A percentile compares a stretch with the other conserved stretches of the same genome.
Evolutionary conservation across 371 early-diverging fungal species (phyloP).

Genomic region (Pancytospora philotis): DNA sequence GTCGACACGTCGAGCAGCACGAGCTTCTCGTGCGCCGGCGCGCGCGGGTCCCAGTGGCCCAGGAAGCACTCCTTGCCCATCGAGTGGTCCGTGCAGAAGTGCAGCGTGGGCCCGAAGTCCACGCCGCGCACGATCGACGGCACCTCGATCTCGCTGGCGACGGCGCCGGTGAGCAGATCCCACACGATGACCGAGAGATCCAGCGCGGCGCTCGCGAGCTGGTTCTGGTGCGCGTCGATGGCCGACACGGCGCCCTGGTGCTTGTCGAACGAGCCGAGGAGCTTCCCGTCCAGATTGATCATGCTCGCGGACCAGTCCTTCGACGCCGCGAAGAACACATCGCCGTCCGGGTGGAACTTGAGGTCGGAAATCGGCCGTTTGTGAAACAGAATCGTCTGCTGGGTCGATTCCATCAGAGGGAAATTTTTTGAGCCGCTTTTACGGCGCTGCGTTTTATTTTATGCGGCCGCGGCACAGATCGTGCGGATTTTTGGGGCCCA

Average conservation of each 20-base stretch:
- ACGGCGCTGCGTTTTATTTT: no score
- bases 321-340: conserved; percentile 84
- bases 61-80: conserved; percentile 78
- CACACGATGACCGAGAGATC: conserved; percentile 83
- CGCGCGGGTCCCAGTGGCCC: conserved; percentile 67
- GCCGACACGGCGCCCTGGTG: conserved; percentile 87
- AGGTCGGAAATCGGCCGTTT: conserved; percentile 87
- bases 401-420: conserved; percentile 9
- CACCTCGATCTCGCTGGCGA: conserved; percentile 73
- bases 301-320: conserved; percentile 82
- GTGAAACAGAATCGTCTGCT: conserved; percentile 61
- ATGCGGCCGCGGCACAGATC: no score
- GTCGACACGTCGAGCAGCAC: conserved; percentile 62
- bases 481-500: no score
- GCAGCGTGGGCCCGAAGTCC: conserved; percentile 72
- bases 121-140: conserved; percentile 80
- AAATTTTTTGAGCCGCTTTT: not conserved
- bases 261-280: conserved; percentile 81
- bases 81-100: conserved; percentile 75
- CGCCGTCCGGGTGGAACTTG: conserved; percentile 94
- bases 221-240: conserved; percentile 64
- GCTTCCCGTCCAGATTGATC: conserved; percentile 91
- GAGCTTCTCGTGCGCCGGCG: conserved; percentile 59
- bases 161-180: conserved; percentile 80
- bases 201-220: conserved; percentile 76